Percentiles rank a stretch among this genome's conserved stretches.
Conservation (phyloP, 208 protist species). For the Trypanosoma lewisi region DNA sequence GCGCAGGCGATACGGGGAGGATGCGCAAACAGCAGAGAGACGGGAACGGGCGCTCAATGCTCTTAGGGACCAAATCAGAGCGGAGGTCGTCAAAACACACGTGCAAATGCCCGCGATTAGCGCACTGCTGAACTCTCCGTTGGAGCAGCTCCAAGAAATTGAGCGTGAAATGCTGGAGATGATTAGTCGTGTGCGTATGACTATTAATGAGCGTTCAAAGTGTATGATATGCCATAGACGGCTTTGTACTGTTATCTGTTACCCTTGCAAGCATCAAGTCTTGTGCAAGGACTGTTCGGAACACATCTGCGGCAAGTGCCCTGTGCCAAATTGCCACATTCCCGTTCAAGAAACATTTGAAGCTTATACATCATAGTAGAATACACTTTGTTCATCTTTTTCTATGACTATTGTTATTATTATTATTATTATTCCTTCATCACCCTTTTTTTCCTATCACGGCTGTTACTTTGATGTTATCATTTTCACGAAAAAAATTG, state of each 20-base stretch:
- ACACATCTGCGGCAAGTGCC: constrained; percentile 58
- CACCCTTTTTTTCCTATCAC: no score
- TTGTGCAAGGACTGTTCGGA: constrained; percentile 81
- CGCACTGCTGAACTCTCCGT: constrained; percentile 38
- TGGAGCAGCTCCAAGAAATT: constrained; percentile 81
- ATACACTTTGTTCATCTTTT: neutral
- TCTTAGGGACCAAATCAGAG: constrained; percentile 30
- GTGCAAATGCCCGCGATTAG: constrained; percentile 59
- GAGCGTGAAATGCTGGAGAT: constrained; percentile 81
- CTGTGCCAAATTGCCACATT: constrained; percentile 55
- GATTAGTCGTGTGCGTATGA: constrained; percentile 63
- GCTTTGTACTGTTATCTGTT: constrained; percentile 84
- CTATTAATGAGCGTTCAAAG: constrained; percentile 82
- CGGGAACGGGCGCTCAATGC: constrained; percentile 46
- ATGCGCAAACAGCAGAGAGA: constrained; percentile 34
- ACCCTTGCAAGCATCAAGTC: constrained; percentile 90
- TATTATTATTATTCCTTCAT: no score
- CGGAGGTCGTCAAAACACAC: constrained; percentile 61
- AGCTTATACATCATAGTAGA: constrained; percentile 60
- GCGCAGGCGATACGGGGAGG: constrained; percentile 54
- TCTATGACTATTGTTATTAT: constrained; percentile 6
- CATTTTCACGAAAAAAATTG: no score
- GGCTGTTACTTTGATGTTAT: no score
- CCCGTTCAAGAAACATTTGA: constrained; percentile 71
- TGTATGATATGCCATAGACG: constrained; percentile 77